phyloP scores from a whole-genome alignment of 1,284 basidiomycete species.

The Xerocomus tenax region DNA sequence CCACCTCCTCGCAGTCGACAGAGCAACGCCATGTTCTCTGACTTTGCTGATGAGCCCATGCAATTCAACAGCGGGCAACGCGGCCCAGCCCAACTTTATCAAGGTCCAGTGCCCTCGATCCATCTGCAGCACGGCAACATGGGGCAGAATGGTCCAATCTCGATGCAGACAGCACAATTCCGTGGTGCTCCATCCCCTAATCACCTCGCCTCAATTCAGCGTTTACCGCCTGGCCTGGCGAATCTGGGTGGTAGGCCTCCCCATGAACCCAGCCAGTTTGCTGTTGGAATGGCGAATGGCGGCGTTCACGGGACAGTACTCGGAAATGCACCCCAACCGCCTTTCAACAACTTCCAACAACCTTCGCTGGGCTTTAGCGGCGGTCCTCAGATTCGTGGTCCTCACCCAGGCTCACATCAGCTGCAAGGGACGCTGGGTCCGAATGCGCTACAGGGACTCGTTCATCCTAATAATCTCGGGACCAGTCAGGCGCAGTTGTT shows the following conservation, averaged over 20 bases:
- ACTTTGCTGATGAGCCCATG: slow-evolving; percentile 52
- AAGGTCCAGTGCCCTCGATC: slow-evolving; percentile 40
- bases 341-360: slow-evolving; percentile 44
- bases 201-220: slow-evolving; percentile 44
- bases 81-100: slow-evolving; percentile 48
- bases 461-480: slow-evolving; percentile 48
- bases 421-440: slow-evolving; percentile 38
- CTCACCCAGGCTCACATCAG: slow-evolving; percentile 43
- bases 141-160: slow-evolving; percentile 46
- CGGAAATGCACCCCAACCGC: slow-evolving; percentile 41
- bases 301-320: slow-evolving; percentile 42
- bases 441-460: slow-evolving; percentile 38
- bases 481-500: slow-evolving; percentile 37
- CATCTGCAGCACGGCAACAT: slow-evolving; percentile 44
- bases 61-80: slow-evolving; percentile 53
- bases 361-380: slow-evolving; percentile 41
- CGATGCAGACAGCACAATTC: slow-evolving; percentile 55
- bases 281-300: slow-evolving; percentile 40
- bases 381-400: slow-evolving; percentile 45
- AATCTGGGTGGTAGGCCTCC: slow-evolving; percentile 72
- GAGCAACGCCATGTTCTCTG: slow-evolving; percentile 46
- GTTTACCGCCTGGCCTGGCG: slow-evolving; percentile 72
- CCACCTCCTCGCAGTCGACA: slow-evolving; percentile 56
- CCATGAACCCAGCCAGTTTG: slow-evolving; percentile 63
- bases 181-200: slow-evolving; percentile 63